Evolutionary conservation across 805 yeast genomes (phyloP).

Genomic region (Ogataea populi-albae): DNA sequence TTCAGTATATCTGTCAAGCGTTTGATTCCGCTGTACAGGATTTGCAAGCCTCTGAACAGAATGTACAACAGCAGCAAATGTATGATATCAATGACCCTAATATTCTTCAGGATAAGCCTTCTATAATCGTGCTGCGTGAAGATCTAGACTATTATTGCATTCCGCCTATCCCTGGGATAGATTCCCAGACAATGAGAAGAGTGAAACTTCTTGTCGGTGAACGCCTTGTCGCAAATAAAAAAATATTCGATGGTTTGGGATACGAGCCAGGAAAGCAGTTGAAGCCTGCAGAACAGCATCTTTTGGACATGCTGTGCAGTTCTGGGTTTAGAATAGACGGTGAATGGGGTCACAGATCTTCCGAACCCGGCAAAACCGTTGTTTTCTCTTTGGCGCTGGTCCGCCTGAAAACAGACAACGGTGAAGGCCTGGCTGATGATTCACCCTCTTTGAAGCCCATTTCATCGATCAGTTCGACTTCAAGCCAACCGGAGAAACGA

Average conservation of each 20-base stretch:
- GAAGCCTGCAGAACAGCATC: slow-evolving; percentile 92
- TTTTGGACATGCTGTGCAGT: slow-evolving; percentile 90
- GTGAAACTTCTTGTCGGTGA: slow-evolving; percentile 75
- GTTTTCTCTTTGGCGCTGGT: slow-evolving; percentile 78
- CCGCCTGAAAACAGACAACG: slow-evolving; percentile 40
- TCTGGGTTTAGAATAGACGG: slow-evolving; percentile 73
- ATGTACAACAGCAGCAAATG: slow-evolving; percentile 24
- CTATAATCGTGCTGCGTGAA: slow-evolving; percentile 87
- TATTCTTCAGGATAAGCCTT: slow-evolving; percentile 75
- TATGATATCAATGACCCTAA: slow-evolving; percentile 47
- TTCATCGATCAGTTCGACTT: slow-evolving; percentile 20
- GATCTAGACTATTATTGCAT: slow-evolving; percentile 92
- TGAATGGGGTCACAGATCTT: slow-evolving; percentile 85
- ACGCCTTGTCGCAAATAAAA: slow-evolving; percentile 50
- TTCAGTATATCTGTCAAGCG: slow-evolving; percentile 72
- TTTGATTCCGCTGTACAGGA: slow-evolving; percentile 71
- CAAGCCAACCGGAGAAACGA: slow-evolving; percentile 32
- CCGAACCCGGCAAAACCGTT: slow-evolving; percentile 86
- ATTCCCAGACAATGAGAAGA: slow-evolving; percentile 57
- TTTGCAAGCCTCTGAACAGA: slow-evolving; percentile 41
- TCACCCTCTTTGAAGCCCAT: slow-evolving; percentile 35
- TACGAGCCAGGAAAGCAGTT: slow-evolving; percentile 50
- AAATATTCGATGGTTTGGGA: slow-evolving; percentile 81
- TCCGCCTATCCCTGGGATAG: slow-evolving; percentile 62
- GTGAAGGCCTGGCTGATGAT: slow-evolving; percentile 15